A percentile compares a stretch with the other conserved stretches of the same genome.
Evolutionary conservation across 805 yeast genomes (phyloP).

Genomic region (Naumovozyma castellii): DNA sequence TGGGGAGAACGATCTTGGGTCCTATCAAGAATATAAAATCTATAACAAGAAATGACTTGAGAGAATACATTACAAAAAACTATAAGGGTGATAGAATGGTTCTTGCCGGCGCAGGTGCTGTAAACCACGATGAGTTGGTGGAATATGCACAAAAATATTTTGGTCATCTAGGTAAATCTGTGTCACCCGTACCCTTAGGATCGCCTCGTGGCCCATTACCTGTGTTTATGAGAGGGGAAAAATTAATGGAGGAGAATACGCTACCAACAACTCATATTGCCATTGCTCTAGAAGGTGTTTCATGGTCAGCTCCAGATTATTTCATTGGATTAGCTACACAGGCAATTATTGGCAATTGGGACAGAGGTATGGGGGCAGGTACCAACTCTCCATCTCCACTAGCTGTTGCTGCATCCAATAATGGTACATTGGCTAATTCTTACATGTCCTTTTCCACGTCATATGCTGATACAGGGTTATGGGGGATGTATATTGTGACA

Average conservation of each 20-base stretch:
- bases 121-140: constrained; percentile 78
- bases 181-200: constrained; percentile 59
- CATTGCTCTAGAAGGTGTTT: constrained; percentile 92
- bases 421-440: constrained; percentile 68
- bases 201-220: constrained; percentile 57
- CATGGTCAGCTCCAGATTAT: constrained; percentile 94
- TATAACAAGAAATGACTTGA: constrained; percentile 67
- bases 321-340: constrained; percentile 93
- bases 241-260: constrained; percentile 70
- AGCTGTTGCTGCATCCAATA: constrained; percentile 48
- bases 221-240: constrained; percentile 75
- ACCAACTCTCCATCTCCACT: constrained; percentile 79
- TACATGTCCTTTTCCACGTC: constrained; percentile 96
- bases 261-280: constrained; percentile 89
- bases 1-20: constrained; percentile 94
- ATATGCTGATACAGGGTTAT: constrained; percentile 92
- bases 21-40: constrained; percentile 82
- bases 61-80: constrained; percentile 70
- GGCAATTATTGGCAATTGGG: constrained; percentile 97
- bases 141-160: constrained; percentile 66
- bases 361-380: constrained; percentile 79
- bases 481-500: constrained; percentile 91
- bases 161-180: constrained; percentile 49
- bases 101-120: constrained; percentile 92
- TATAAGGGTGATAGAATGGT: constrained; percentile 97